Base-by-base conservation (phyloP, 257 asterid genomes). In the Cynanchum wilfordii region DNA sequence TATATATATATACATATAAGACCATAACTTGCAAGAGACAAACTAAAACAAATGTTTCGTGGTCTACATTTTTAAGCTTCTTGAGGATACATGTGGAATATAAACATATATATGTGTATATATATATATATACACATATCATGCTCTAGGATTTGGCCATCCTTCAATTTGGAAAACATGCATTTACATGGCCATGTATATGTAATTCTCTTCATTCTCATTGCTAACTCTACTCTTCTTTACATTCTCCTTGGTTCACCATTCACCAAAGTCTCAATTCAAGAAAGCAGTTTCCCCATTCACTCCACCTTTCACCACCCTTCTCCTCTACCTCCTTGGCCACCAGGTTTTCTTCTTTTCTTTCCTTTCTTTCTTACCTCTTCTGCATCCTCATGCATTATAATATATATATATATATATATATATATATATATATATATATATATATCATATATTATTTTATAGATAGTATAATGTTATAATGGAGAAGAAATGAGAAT, bases 291-390 rank as follows among this genome's bases (percentile, higher is more conserved):
- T 62, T 62, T 62, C 6, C 67, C 47, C 45, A 62, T 66, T 10
- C 51, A 66, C n/a, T 40, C 54, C 54, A 38, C 54, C 70, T 68
- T 68, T 29, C 54, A 68, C 10, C 38, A 47, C 17, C 72, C 72
- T 36, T 49, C 58, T 47, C 16, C 55, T 5, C 50, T 68, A 50
- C 72, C 72, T 13, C 1, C 10, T 0, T 68, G 72, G 72, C 72
- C 72, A 45, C 58, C 58, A 68, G 72, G 59, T 68, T n/a, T 9
- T 12, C 10, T 68, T 22, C 47, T 10, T 13, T 45, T 33, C 2
- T 33, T 33, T 33, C 38, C 38, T 30, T 30, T 1, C 2, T 30
- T 30, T 30, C n/a, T n/a, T n/a, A n/a, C n/a, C n/a, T n/a, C n/a
- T n/a, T n/a, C n/a, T n/a, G n/a, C n/a, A n/a, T n/a, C n/a, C 25